These are phyloP conservation scores for Didymella pomorum DNA, from an alignment of 2,329 filamentous ascomycete genomes.

Conservation along the genomic window DNA sequence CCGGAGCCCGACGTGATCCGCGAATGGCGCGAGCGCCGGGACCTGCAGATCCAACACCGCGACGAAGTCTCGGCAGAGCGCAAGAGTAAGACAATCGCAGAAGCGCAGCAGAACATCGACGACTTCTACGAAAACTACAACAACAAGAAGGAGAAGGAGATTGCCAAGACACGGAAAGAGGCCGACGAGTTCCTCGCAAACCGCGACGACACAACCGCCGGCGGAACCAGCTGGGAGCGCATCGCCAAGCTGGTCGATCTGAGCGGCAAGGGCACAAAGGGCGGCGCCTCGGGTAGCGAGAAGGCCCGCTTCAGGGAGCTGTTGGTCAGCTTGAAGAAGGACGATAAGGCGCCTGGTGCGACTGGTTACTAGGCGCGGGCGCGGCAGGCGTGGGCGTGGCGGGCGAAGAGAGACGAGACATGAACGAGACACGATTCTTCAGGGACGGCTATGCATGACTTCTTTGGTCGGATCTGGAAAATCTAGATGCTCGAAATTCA, in stretches of 20 bases:
- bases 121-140: conserved; percentile 99
- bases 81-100: conserved; percentile 84
- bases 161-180: conserved; percentile 86
- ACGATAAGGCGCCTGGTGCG: conserved; percentile 79
- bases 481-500: conserved; percentile 31
- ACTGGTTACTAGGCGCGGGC: conserved; percentile 50
- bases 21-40: conserved; percentile 90
- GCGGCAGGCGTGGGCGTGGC: background rate
- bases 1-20: conserved; percentile 87
- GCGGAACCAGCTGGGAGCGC: conserved; percentile 97
- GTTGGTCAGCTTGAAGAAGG: conserved; percentile 86
- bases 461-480: conserved; percentile 23
- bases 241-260: conserved; percentile 98
- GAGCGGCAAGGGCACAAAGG: conserved; percentile 88
- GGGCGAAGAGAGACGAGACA: conserved; percentile 11
- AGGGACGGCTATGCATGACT: conserved; percentile 21
- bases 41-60: conserved; percentile 82
- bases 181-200: conserved; percentile 90
- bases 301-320: conserved; percentile 97
- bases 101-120: conserved; percentile 93
- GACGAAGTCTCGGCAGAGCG: conserved; percentile 82
- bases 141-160: conserved; percentile 93
- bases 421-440: conserved; percentile 22
- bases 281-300: conserved; percentile 86
- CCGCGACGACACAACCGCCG: conserved; percentile 90